Base-by-base conservation (phyloP, 352 stramenopile species). In the Phytophthora cryptogea region DNA sequence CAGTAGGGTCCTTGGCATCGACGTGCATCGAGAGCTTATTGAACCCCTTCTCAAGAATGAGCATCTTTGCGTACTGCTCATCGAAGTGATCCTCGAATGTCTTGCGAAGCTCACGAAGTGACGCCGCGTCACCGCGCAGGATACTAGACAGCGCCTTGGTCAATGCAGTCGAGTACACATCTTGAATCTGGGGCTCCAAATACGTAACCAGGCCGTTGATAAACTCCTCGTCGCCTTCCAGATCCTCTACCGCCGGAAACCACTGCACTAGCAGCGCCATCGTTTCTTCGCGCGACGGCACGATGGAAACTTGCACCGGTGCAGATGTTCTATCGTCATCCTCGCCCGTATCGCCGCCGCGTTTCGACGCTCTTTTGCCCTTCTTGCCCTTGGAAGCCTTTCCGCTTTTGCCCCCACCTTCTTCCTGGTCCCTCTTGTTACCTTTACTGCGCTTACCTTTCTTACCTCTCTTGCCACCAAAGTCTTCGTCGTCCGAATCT, bases 11-110 rank as follows among this genome's bases (percentile, higher is more conserved):
- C 49, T 86, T 81, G 33, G 61, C 70, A 20, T 92, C 72, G 14
- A 89, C 80, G 30, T 78, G 66, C 26, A 80, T 70, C 46, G 68
- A 69, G 5, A 95, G 66, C 58, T 95, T 95, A 65, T 80, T 78
- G 39, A 81, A 76, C 0, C 78, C 82, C 48, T 91, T 92, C 42
- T 91, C 80, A 13, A 82, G 67, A 30, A 88, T 42, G 13, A 76
- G 16, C 14, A 95, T 54, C 32, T 70, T 71, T 26, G 70, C 54
- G 9, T 83, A 61, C 7, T 76, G 60, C 28, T 89, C 79, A 66
- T 95, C 82, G 32, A 95, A 91, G 2, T 61, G 68, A 43, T 91
- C 82, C 57, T 95, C 86, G 37, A 95, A 95, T 36, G 66, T 74
- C 63, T 83, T 86, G 14, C 77, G 74, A 26, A 92, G 41, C 43